Conservation (phyloP, 202 grass and related monocot species). For the Setaria viridis region DNA sequence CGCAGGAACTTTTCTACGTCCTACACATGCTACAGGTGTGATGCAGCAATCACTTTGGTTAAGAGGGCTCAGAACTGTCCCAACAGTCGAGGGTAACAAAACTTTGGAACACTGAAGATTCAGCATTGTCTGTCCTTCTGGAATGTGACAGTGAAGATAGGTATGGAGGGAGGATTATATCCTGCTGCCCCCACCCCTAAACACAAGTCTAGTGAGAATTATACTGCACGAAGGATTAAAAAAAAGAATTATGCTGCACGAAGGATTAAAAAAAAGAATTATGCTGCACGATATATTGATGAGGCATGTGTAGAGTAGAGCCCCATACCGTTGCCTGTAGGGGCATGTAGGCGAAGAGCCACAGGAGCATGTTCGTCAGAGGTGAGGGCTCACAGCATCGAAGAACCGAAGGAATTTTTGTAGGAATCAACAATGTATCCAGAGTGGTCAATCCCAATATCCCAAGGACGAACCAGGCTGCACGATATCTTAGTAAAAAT, state of each 20-base stretch:
- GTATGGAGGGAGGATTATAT: not conserved
- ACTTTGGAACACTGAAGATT: not conserved
- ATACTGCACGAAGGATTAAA: not conserved
- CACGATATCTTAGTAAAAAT: not conserved
- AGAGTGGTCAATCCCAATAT: not conserved
- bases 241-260: no score
- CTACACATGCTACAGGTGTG: not conserved
- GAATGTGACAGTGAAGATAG: not conserved
- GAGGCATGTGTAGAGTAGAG: not conserved
- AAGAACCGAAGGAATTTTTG: not conserved
- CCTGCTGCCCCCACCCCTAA: no score
- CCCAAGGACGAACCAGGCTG: not conserved
- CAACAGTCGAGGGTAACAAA: not conserved
- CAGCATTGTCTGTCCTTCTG: not conserved
- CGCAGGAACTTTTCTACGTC: not conserved
- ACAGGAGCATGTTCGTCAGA: not conserved
- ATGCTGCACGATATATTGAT: no score
- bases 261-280: no score
- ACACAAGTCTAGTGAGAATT: not conserved
- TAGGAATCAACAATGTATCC: not conserved
- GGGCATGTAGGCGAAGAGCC: not conserved
- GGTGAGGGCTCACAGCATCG: not conserved
- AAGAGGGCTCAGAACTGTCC: not conserved
- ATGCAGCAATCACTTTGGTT: not conserved
- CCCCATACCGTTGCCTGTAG: not conserved